phyloP scores from a whole-genome alignment of 352 stramenopile genomes.

The Globisporangium carolinianum region DNA sequence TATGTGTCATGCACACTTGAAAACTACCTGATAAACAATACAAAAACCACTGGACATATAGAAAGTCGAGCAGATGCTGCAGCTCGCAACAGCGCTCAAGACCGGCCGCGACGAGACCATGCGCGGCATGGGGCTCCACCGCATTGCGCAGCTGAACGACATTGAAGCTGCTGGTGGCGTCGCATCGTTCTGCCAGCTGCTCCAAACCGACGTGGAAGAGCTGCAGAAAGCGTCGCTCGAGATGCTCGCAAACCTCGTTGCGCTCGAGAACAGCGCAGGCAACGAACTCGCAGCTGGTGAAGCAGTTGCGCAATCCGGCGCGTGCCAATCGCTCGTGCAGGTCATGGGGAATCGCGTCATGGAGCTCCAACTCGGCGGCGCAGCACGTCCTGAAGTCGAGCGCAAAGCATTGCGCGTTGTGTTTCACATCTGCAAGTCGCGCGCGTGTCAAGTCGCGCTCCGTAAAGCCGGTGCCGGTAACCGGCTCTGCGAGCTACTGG shows the following conservation, averaged over 20 bases:
- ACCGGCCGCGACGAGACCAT: slow-evolving; percentile 54
- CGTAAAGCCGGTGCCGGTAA: slow-evolving; percentile 44
- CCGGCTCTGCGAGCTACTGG: slow-evolving; percentile 52
- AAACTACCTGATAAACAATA: no score
- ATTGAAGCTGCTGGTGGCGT: slow-evolving; percentile 75
- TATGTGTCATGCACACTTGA: background rate
- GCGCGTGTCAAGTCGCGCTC: slow-evolving; percentile 56
- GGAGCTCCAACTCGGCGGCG: slow-evolving; percentile 41
- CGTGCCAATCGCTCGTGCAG: slow-evolving; percentile 45
- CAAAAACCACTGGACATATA: slow-evolving; percentile 8
- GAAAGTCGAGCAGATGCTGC: slow-evolving; percentile 63
- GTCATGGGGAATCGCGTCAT: slow-evolving; percentile 53
- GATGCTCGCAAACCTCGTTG: slow-evolving; percentile 72
- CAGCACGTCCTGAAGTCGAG: slow-evolving; percentile 48
- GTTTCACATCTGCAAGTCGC: slow-evolving; percentile 68
- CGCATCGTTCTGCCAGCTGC: slow-evolving; percentile 58
- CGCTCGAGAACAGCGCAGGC: slow-evolving; percentile 61
- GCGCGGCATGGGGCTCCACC: slow-evolving; percentile 59
- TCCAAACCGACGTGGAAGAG: slow-evolving; percentile 43
- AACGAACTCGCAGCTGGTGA: slow-evolving; percentile 62
- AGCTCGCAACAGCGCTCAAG: slow-evolving; percentile 50
- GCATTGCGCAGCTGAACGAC: slow-evolving; percentile 79
- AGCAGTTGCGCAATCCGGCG: slow-evolving; percentile 53
- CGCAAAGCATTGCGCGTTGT: slow-evolving; percentile 64
- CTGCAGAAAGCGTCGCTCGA: slow-evolving; percentile 55